Base-by-base conservation (phyloP, 345 rosid species). In the Populus deltoides region DNA sequence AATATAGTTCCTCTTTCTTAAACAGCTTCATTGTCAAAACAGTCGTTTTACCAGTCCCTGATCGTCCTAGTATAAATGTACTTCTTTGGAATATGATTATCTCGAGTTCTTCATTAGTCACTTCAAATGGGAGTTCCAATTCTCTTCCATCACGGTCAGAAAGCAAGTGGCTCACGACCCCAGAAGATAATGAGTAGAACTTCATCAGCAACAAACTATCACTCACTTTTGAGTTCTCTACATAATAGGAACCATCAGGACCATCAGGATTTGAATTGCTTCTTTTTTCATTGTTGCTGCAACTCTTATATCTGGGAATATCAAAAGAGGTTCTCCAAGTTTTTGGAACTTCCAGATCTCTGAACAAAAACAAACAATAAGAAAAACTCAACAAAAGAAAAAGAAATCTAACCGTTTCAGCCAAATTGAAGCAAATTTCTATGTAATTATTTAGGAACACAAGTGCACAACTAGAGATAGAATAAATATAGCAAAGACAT, bases 41-140 rank as follows among this genome's bases (percentile, higher is more conserved):
- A 0, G 91, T 90, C 12, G 93, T 90, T 79, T 90, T 90, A 7
- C 93, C 93, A 0, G 88, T 90, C 7, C 91, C 93, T 4, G 93
- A 90, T 55, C 90, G 75, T 41, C 93, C 93, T 36, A 86, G 75
- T 16, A 88, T 78, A 62, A 90, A 87, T 15, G 86, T 81, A 72
- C 87, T 89, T 84, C 70, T 81, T 9, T 75, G 86, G 17, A 75
- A 85, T 61, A 53, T 29, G 51, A 89, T 85, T 17, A 90, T 84
- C 67, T 84, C 87, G 8, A 31, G 35, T 49, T 87, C 88, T 61
- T 88, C 85, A 43, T 80, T 86, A 2, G 89, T 86, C 25, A 84
- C 84, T 85, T 89, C 90, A 79, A 89, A 86, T 1, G 92, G 90
- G 27, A 86, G 87, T 8, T 86, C 88, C 63, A 86, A 33, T 75